Percentiles rank a stretch among this genome's conserved stretches.
Evolutionary conservation across 108 stramenopile genomes (phyloP).

Genomic region (Cyclostephanos tholiformis): DNA sequence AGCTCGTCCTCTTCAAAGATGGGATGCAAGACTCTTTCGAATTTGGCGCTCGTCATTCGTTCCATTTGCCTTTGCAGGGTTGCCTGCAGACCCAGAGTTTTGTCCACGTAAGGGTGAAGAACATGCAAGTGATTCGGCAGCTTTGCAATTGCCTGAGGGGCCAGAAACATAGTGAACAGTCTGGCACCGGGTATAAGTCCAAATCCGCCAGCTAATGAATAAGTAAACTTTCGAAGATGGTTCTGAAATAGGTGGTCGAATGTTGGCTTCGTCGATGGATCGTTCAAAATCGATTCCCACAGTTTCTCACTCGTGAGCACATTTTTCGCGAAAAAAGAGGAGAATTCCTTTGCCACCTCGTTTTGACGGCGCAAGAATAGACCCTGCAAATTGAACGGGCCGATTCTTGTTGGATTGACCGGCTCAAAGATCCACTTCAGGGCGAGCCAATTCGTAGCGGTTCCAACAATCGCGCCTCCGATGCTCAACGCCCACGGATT

Average conservation of each 20-base stretch:
- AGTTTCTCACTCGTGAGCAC: conserved; percentile 78
- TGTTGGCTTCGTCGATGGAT: conserved; percentile 69
- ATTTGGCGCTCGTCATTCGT: conserved; percentile 81
- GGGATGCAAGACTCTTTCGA: conserved; percentile 93
- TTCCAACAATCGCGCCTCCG: conserved; percentile 89
- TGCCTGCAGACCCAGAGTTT: conserved; percentile 72
- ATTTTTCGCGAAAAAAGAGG: conserved; percentile 79
- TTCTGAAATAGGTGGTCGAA: conserved; percentile 58
- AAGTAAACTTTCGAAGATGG: conserved; percentile 64
- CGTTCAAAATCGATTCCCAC: conserved; percentile 78
- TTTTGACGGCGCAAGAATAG: conserved; percentile 90
- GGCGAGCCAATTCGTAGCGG: conserved; percentile 93
- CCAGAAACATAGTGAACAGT: conserved; percentile 42
- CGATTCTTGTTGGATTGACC: conserved; percentile 86
- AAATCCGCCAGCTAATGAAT: conserved; percentile 58
- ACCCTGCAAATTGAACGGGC: conserved; percentile 92
- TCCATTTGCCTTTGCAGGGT: conserved; percentile 88
- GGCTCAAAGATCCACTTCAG: conserved; percentile 96
- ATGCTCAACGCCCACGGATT: conserved; percentile 92
- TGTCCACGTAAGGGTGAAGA: conserved; percentile 81
- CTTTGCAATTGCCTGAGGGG: conserved; percentile 58
- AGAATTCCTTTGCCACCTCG: conserved; percentile 85
- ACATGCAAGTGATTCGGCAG: conserved; percentile 79
- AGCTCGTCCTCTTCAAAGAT: conserved; percentile 97
- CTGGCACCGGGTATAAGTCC: conserved; percentile 46